Base-by-base conservation (phyloP, 2,329 filamentous ascomycete genomes). In the Arthroderma sp. region DNA sequence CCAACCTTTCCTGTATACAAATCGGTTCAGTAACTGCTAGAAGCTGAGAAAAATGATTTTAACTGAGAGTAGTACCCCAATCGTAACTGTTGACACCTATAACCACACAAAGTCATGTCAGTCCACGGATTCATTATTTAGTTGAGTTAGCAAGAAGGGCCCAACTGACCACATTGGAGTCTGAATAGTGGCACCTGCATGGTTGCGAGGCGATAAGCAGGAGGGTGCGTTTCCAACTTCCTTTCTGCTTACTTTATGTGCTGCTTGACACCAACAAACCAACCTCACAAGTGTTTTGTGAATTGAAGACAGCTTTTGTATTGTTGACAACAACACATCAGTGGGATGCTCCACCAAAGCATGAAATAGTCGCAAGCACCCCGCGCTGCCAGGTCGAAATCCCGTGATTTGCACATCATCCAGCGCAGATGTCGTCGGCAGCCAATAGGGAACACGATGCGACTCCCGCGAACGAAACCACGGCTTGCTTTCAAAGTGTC, bases 1-100 rank as follows among this genome's bases (percentile, higher is more conserved):
- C 91, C 91, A 59, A 87, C 76, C 73, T 98, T 98, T 53, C 89
- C 77, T 81, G 53, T 29, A 29, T 34, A 29, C 52, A 49, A 52
- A 38, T 50, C 50, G 48, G 47, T 52, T 64, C 50, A 66, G 59
- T 53, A 44, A 46, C 39, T 32, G 42, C 31, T 10, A 50, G 48
- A 47, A 52, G 47, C 51, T 40, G 46, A 47, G 46, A 49, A 56
- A 60, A 50, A 63, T 6, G 22, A 8, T 38, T 10, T 11, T 8
- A 22, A 5, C 31, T 56, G 50, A 44, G 53, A 48, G 54, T 45
- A 69, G 54, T 66, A 80, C 78, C 91, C 91, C 91, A 98, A 70
- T 95, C 91, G 63, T 98, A 98, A 66, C 88, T 95, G 67, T 96
- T 96, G 60, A 94, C 86, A 59, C 89, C 91, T 82, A 38, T 27